Evolutionary conservation across 768 basidiomycete species (phyloP).

Genomic region (Exsudoporus frostii): DNA sequence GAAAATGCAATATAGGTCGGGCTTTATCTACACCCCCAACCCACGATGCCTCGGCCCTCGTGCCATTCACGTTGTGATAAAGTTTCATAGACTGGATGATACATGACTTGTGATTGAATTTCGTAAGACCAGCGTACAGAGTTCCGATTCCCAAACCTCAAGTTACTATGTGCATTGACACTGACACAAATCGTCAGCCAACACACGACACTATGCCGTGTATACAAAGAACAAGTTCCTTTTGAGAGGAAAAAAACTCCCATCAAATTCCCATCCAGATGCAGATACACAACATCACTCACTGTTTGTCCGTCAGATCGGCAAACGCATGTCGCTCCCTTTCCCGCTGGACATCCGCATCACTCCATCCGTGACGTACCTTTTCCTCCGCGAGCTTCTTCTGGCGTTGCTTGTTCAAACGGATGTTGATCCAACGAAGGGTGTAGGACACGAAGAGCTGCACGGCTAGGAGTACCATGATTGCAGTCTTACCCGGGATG

Average conservation of each 20-base stretch:
- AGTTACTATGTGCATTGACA: background rate
- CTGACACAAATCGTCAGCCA: background rate
- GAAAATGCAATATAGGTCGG: background rate
- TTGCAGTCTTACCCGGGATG: slow-evolving; percentile 64
- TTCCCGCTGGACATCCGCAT: slow-evolving; percentile 54
- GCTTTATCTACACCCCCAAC: slow-evolving; percentile 9
- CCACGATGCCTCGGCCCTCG: background rate
- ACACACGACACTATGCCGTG: slow-evolving; percentile 37
- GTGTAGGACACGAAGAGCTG: slow-evolving; percentile 48
- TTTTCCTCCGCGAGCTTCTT: slow-evolving; percentile 42
- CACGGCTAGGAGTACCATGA: slow-evolving; percentile 54
- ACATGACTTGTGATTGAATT: background rate
- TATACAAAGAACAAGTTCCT: slow-evolving; percentile 63
- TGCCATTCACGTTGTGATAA: slow-evolving; percentile 12
- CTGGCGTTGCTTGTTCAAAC: slow-evolving; percentile 49
- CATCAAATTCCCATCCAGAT: slow-evolving; percentile 1
- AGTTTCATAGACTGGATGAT: slow-evolving; percentile 4
- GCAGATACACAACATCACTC: slow-evolving; percentile 21
- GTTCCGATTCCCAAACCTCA: slow-evolving; percentile 3
- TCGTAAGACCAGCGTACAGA: background rate
- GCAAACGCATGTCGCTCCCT: slow-evolving; percentile 59
- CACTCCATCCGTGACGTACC: slow-evolving; percentile 51
- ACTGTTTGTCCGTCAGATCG: slow-evolving; percentile 65
- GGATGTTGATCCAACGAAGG: slow-evolving; percentile 53
- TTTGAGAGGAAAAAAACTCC: background rate